phyloP scores from a whole-genome alignment of 2,329 filamentous ascomycete genomes.

The Beauveria bassiana region DNA sequence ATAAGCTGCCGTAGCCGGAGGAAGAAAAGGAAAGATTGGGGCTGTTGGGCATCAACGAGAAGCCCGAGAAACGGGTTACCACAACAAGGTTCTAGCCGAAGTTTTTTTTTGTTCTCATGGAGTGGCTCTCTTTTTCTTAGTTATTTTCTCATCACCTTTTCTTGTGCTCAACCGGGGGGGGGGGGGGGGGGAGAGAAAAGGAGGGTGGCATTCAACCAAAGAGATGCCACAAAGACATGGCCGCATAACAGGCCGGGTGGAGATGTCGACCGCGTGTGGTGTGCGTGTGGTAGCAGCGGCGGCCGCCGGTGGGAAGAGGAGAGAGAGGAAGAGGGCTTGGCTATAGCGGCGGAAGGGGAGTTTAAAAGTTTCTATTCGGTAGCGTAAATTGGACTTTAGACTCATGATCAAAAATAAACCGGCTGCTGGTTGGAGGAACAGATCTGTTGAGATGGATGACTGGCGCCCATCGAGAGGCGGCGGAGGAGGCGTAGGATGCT shows the following conservation, averaged over 20 bases:
- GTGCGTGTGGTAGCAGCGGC: background rate
- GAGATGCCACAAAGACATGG: background rate
- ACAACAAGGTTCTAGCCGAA: too few species aligned
- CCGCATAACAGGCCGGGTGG: constrained; percentile 7
- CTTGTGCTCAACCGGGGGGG: background rate
- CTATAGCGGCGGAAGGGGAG: background rate
- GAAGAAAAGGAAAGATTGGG: too few species aligned
- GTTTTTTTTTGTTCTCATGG: too few species aligned
- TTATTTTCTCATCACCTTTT: background rate
- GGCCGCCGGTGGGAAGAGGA: too few species aligned
- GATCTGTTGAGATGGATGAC: too few species aligned
- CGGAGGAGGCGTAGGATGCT: too few species aligned
- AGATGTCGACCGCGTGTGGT: background rate
- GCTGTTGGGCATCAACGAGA: too few species aligned
- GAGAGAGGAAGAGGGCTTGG: background rate
- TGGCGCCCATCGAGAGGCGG: too few species aligned
- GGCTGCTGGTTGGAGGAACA: background rate
- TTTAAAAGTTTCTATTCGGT: too few species aligned
- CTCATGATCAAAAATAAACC: background rate
- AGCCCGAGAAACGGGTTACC: too few species aligned
- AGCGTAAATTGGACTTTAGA: too few species aligned
- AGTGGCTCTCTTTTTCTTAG: background rate
- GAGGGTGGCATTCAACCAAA: background rate
- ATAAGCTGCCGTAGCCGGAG: too few species aligned
- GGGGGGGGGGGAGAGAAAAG: background rate